Base-by-base conservation (phyloP, 2,329 filamentous ascomycete species). In the Corniculantispora saksenae region DNA sequence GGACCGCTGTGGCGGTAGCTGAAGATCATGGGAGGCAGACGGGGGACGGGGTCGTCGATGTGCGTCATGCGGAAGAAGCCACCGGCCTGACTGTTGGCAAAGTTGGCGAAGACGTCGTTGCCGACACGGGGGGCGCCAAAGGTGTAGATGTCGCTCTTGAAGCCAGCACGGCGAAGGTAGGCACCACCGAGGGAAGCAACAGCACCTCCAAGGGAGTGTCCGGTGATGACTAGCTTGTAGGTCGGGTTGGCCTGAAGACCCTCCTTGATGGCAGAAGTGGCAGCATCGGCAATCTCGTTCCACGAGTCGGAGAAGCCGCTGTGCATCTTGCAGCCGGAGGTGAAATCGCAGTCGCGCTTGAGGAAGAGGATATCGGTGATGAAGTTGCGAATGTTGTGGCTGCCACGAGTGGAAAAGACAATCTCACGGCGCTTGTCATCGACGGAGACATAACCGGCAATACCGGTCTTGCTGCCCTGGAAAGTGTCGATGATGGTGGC, bases 151-250 rank as follows among this genome's bases (percentile, higher is more conserved):
- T 89, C 86, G 19, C 73, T 66, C 1, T 76, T 68, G 66, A 77
- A 76, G 50, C 83, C 86, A 12, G 73, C 71, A 7, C 74, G 73
- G 55, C 88, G 83, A 23, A 91, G 76, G 69, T 85, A 81, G 0
- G 82, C 85, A 0, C 82, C 85, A 0, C 82, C 89, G 5, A 92
- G 73, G 8, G 84, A 86, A 47, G 84, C 87, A 2, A 92, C 79
- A 8, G 88, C 88, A 29, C 81, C 90, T 56, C 90, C 90, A 4
- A 92, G 84, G 12, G 87, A 90, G 79, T 92, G 89, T 43, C 90
- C 90, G 0, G 88, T 87, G n/a, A 83, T 75, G 21, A 89, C 73
- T 72, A 91, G 72, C 54, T 74, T 74, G 78, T 83, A 89, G 56
- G 66, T 67, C 1, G 87, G 86, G 76, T 86, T 76, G 32, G 79